Conservation (phyloP, 163 green algal genomes). For the Chlamydomonas reinhardtii region DNA sequence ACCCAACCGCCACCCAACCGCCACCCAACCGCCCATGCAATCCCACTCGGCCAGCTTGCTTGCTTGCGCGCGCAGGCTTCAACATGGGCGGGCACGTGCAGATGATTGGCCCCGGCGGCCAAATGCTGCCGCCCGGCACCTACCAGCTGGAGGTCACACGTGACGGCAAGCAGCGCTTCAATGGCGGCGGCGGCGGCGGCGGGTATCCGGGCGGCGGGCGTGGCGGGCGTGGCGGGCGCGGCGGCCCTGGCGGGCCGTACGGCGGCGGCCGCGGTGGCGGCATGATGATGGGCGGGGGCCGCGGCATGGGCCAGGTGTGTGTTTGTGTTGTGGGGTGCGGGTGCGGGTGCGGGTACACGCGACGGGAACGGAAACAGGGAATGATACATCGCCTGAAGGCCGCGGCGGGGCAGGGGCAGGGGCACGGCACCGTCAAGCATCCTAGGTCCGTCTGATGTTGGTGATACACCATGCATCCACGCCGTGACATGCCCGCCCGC, state of each 20-base stretch:
- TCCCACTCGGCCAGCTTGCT: no score
- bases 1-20: no score
- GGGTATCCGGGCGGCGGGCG: slow-evolving; percentile 14
- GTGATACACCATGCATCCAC: no score
- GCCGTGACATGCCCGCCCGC: no score
- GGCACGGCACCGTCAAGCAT: no score
- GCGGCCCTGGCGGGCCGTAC: background rate
- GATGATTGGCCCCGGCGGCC: slow-evolving; percentile 34
- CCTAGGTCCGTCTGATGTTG: no score
- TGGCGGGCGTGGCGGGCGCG: background rate
- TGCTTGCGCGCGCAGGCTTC: slow-evolving; percentile 14
- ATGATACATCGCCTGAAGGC: no score
- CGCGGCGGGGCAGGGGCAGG: no score
- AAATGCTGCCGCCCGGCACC: slow-evolving; percentile 41
- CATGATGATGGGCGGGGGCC: slow-evolving; percentile 32
- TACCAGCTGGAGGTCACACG: slow-evolving; percentile 48
- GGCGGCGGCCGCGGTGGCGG: background rate
- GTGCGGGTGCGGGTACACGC: background rate
- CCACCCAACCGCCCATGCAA: no score
- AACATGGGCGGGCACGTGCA: slow-evolving; percentile 40
- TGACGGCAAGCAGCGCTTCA: background rate
- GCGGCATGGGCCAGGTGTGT: slow-evolving; percentile 36
- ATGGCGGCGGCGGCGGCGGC: slow-evolving; percentile 4
- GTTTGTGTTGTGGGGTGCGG: no score
- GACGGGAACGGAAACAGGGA: no score